Conservation (phyloP, 495 filamentous ascomycete genomes). For the Penicillium subrubescens region DNA sequence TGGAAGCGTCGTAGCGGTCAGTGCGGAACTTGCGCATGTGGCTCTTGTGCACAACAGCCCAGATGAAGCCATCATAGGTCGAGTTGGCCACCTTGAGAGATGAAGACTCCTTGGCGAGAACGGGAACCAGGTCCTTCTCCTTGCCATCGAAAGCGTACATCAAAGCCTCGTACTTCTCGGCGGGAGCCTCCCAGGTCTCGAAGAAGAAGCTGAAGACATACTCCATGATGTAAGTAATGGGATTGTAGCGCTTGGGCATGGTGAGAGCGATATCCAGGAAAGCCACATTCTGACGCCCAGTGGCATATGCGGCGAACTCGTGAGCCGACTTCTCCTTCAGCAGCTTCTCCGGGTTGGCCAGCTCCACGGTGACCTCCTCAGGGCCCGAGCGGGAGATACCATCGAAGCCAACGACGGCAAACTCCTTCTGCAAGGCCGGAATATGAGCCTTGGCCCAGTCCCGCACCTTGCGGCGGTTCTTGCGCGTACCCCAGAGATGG, state of each 20-base stretch:
- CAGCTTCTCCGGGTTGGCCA: constrained; percentile 57
- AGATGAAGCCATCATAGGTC: constrained; percentile 87
- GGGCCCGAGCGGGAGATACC: constrained; percentile 39
- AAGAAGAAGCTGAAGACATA: constrained; percentile 71
- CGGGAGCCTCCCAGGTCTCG: constrained; percentile 67
- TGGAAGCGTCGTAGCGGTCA: constrained; percentile 90
- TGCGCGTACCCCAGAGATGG: constrained; percentile 79
- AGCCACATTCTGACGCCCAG: constrained; percentile 89
- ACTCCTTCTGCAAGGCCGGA: constrained; percentile 74
- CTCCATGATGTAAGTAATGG: constrained; percentile 71
- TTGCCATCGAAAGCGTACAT: constrained; percentile 89
- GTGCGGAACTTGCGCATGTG: constrained; percentile 86
- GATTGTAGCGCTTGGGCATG: constrained; percentile 89
- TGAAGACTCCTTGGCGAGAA: constrained; percentile 51
- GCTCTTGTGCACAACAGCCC: constrained; percentile 93
- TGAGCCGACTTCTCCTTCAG: constrained; percentile 81
- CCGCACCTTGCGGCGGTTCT: constrained; percentile 78
- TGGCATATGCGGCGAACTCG: constrained; percentile 89
- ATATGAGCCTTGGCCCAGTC: constrained; percentile 78
- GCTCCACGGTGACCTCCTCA: constrained; percentile 48
- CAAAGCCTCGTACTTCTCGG: constrained; percentile 71
- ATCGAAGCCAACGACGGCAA: constrained; percentile 83
- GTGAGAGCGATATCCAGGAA: constrained; percentile 84
- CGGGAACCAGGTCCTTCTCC: constrained; percentile 74
- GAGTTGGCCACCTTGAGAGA: constrained; percentile 65